Conservation (phyloP, 2,329 filamentous ascomycete species). For the Paracoccidioides brasiliensis region DNA sequence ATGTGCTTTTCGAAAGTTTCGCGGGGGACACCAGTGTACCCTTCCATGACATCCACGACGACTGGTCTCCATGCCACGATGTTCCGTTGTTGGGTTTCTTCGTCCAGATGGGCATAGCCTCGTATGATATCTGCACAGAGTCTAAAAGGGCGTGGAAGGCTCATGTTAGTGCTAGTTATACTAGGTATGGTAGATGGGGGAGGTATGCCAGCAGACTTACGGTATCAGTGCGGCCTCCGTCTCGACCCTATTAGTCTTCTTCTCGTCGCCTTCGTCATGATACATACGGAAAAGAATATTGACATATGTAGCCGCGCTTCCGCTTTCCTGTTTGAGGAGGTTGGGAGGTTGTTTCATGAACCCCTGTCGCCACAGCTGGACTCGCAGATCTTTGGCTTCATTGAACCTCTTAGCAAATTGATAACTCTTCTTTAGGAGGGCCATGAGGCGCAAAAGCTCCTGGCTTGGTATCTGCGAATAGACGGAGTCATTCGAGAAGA, state of each 20-base stretch:
- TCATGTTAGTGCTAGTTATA: slow-evolving; percentile 12
- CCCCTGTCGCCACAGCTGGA: slow-evolving; percentile 88
- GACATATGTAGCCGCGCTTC: slow-evolving; percentile 86
- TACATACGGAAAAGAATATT: slow-evolving; percentile 97
- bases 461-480: slow-evolving; percentile 84
- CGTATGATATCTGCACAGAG: slow-evolving; percentile 89
- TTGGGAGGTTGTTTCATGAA: slow-evolving; percentile 99
- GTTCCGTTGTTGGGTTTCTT: slow-evolving; percentile 93
- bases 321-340: slow-evolving; percentile 89
- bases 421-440: slow-evolving; percentile 86
- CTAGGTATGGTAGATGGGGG: not conserved
- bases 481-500: slow-evolving; percentile 94
- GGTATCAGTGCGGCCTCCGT: slow-evolving; percentile 89
- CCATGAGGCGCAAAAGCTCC: slow-evolving; percentile 86
- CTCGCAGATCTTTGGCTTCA: slow-evolving; percentile 87
- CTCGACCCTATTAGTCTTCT: slow-evolving; percentile 62
- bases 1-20: slow-evolving; percentile 70
- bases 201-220: slow-evolving; percentile 24
- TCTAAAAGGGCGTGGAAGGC: slow-evolving; percentile 18
- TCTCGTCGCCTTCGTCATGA: slow-evolving; percentile 71
- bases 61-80: slow-evolving; percentile 95
- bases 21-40: slow-evolving; percentile 71
- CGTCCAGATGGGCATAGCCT: slow-evolving; percentile 73
- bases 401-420: slow-evolving; percentile 97
- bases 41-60: slow-evolving; percentile 91